Base-by-base conservation (phyloP, 164 flowering plant genomes). In the Nymphaea thermarum region DNA sequence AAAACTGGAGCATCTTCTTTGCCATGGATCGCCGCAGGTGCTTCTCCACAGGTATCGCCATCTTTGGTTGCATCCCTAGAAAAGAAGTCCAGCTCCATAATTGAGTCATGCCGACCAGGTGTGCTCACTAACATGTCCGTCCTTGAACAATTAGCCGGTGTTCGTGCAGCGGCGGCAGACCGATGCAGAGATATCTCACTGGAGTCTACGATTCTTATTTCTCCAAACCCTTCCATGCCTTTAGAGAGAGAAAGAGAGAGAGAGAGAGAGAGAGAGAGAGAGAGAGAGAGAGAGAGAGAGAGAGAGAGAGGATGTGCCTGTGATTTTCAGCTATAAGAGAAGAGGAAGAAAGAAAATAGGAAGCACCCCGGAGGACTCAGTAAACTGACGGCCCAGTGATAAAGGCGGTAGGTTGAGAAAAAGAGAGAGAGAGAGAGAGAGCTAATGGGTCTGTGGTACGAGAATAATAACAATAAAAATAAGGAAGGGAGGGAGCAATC, bases 21-120 rank as follows among this genome's bases (percentile, higher is more conserved):
- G 45, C 62, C 18, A 4, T 25, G 43, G 18, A 14, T 4, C 8
- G 42, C n/a, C 53, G 11, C 55, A 6, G 55, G 12, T 6, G 2
- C 55, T 12, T 47, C 55, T 47, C 11, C 12, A 12, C 12, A 25
- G 55, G 55, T 8, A 51, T 51, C 57, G 14, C 14, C 57, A 5
- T 5, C 57, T 8, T 51, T 15, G 14, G 57, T 15, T 8, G 57
- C 64, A 44, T 72, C 42, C n/a, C 47, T 60, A 42, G 75, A 68
- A 68, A 72, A 68, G 61, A 72, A 68, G 61, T 72, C 75, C 67
- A 72, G 60, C 71, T 68, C 75, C 18, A 44, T 16, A 14, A 72
- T 68, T 5, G 65, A 14, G n/a, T 44, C 42, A 10, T 57, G 44
- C 1, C 63, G 62, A 53, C 3, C n/a, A 41, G 57, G 14, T 51